Percentiles rank a stretch among this genome's conserved stretches.
These are phyloP conservation scores for Elsinoe ampelina DNA, from an alignment of 2,329 filamentous ascomycete genomes.

Conservation along the genomic window DNA sequence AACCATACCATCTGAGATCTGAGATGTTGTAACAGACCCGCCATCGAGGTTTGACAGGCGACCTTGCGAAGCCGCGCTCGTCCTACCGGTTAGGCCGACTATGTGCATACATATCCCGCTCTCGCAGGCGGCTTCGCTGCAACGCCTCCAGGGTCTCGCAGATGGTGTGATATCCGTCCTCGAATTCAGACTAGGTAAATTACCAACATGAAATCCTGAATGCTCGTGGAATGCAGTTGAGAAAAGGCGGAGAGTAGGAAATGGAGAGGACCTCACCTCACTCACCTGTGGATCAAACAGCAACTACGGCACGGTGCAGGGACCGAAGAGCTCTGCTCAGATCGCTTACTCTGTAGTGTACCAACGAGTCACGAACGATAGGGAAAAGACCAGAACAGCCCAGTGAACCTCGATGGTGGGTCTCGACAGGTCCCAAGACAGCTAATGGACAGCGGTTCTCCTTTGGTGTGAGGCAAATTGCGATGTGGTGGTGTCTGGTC, in stretches of 20 bases:
- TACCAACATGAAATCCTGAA: neutral
- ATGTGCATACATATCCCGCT: neutral
- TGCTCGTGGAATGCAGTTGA: neutral
- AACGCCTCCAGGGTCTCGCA: neutral
- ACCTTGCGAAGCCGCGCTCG: neutral
- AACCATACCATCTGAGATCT: neutral
- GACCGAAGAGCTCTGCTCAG: neutral
- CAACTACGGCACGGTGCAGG: neutral
- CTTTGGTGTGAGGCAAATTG: neutral
- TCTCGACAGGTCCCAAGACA: neutral
- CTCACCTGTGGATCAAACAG: conserved; percentile 4
- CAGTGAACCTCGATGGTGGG: neutral
- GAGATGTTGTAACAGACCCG: neutral
- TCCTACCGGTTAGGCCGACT: conserved; percentile 8
- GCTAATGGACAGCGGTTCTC: neutral
- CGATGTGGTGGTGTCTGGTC: conserved; percentile 11
- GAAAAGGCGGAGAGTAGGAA: neutral
- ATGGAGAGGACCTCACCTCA: neutral
- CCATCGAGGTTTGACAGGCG: conserved; percentile 5
- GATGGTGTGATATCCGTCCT: neutral
- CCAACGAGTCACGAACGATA: conserved; percentile 3
- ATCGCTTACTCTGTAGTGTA: neutral
- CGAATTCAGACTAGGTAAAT: no score
- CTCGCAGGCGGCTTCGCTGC: neutral
- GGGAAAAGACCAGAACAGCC: neutral